A percentile compares a stretch with the other conserved stretches of the same genome.
Conservation (phyloP, 176 grass and related monocot species). For the Triticum monococcum region DNA sequence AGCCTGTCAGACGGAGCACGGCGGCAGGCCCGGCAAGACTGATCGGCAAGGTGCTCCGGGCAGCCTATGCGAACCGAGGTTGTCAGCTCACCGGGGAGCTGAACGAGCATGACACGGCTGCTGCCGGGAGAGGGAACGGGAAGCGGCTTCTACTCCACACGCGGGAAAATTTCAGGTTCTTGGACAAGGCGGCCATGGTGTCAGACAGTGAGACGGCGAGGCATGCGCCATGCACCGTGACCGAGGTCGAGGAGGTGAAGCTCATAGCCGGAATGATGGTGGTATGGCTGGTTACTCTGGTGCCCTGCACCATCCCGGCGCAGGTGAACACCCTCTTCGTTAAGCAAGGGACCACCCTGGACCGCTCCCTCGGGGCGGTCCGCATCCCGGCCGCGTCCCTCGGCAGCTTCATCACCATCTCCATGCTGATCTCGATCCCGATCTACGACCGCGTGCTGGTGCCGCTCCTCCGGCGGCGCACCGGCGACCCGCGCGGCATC, state of each 20-base stretch:
- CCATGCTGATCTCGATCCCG: conserved; percentile 59
- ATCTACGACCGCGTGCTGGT: conserved; percentile 68
- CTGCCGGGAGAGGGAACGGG: conserved; percentile 8
- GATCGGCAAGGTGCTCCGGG: conserved; percentile 20
- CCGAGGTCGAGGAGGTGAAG: conserved; percentile 68
- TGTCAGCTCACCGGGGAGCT: conserved; percentile 13
- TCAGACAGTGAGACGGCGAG: neutral
- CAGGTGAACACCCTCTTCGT: conserved; percentile 77
- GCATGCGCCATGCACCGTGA: conserved; percentile 44
- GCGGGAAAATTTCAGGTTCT: conserved; percentile 38
- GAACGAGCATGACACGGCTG: conserved; percentile 42
- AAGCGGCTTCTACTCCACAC: conserved; percentile 49
- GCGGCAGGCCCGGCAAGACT: conserved; percentile 35
- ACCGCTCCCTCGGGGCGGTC: conserved; percentile 38
- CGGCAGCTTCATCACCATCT: conserved; percentile 50
- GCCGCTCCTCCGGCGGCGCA: conserved; percentile 50
- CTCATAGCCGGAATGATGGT: conserved; percentile 49
- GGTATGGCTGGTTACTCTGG: conserved; percentile 58
- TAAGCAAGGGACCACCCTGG: conserved; percentile 70
- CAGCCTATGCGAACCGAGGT: conserved; percentile 33
- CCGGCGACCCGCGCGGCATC: conserved; percentile 61
- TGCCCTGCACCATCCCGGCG: conserved; percentile 65
- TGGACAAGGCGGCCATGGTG: conserved; percentile 40
- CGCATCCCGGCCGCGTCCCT: conserved; percentile 61
- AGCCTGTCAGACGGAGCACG: conserved; percentile 4